Evolutionary conservation across 805 yeast genomes (phyloP).

Genomic region (Barnettozyma populi): DNA sequence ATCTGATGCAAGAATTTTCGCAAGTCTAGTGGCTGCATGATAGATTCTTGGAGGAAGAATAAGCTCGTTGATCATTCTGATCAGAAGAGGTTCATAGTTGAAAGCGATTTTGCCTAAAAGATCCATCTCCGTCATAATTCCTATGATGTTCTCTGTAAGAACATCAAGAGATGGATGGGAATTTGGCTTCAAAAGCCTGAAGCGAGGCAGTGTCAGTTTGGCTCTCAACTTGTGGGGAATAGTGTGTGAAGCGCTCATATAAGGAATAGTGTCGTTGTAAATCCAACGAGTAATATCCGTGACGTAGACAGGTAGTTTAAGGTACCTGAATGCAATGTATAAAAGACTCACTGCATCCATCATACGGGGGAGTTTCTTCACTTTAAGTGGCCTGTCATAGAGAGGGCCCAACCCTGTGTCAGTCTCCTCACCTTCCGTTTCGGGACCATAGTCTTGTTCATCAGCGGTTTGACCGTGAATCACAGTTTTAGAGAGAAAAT

Average conservation of each 20-base stretch:
- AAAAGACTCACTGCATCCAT: conserved; percentile 31
- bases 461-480: not conserved
- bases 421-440: conserved; percentile 1
- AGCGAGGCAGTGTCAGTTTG: conserved; percentile 38
- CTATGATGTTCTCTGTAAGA: conserved; percentile 1
- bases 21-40: conserved; percentile 26
- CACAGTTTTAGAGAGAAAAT: conserved; percentile 13
- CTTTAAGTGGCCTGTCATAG: conserved; percentile 2
- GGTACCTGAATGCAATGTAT: conserved; percentile 45
- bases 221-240: conserved; percentile 36
- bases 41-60: conserved; percentile 48
- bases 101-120: conserved; percentile 6
- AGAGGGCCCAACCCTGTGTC: conserved; percentile 10
- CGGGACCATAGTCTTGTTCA: not conserved
- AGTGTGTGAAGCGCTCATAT: conserved; percentile 33
- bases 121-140: not conserved
- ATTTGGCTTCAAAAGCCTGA: conserved; percentile 30
- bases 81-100: conserved; percentile 35
- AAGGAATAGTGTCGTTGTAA: conserved; percentile 43
- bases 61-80: conserved; percentile 37
- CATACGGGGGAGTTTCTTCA: conserved; percentile 10
- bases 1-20: conserved; percentile 18
- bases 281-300: conserved; percentile 42
- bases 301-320: conserved; percentile 45
- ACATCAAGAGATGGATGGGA: conserved; percentile 1